Base-by-base conservation (phyloP, 306 rosid genomes). In the Vigna hirtella region DNA sequence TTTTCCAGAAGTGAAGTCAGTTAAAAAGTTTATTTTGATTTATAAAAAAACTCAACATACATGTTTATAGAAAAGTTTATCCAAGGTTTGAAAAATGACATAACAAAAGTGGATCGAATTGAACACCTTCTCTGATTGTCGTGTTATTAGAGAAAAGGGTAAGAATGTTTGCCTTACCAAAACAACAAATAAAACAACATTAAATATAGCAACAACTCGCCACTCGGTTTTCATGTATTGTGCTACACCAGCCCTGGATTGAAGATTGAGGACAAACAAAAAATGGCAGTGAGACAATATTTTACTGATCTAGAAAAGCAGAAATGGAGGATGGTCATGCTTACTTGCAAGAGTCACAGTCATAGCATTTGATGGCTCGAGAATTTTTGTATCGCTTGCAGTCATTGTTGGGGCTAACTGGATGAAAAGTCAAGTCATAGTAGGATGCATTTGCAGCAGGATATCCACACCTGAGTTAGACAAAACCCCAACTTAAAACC, bases 301-400 rank as follows among this genome's bases (percentile, higher is more conserved):
- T 22, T 61, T 32, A 52, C 45, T 20, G n/a, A 26, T 45, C 52
- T 12, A 58, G 72, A 50, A 42, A 70, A 43, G 14, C n/a, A 79
- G 68, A 71, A 61, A 64, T 18, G 45, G 49, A 51, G 14, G 75
- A 81, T 9, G 36, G 5, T 5, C 28, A 80, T 59, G 81, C 87
- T 79, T 89, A 95, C 98, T 95, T 95, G 98, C 98, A 92, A 28
- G 98, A 91, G 76, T 95, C 97, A 42, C 98, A 95, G 17, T 89
- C 90, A 73, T 95, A 95, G 85, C 98, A 95, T 87, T 89, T 95
- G 85, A 86, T 53, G 24, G 85, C 86, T 20, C 77, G 86, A 10
- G 89, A 88, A 75, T 95, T 95, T 75, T 89, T 92, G 90, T 90
- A 94, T 16, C 90, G 91, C 79, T 85, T 92, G 96, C 98, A 94